phyloP scores from a whole-genome alignment of 2,329 filamentous ascomycete species.

The Pseudocercospora fijiensis region DNA sequence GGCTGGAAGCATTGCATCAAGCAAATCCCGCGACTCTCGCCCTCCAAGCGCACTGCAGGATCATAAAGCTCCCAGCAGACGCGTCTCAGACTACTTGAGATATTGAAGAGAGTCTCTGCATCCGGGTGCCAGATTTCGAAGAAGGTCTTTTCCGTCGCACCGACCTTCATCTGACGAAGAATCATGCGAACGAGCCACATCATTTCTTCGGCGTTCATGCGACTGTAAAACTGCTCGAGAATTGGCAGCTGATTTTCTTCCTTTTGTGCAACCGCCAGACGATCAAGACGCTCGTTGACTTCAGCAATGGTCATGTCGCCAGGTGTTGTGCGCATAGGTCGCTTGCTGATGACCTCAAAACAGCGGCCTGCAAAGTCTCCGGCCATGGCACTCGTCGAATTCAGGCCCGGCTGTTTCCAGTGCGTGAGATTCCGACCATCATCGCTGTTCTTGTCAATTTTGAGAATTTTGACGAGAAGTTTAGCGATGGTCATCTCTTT shows the following conservation, averaged over 20 bases:
- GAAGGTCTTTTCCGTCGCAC: constrained; percentile 83
- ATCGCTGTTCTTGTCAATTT: constrained; percentile 85
- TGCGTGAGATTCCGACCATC: constrained; percentile 82
- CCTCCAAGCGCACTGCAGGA: constrained; percentile 68
- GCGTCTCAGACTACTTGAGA: constrained; percentile 82
- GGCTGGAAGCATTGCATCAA: constrained; percentile 97
- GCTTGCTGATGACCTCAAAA: constrained; percentile 79
- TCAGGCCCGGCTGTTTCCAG: constrained; percentile 85
- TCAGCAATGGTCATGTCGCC: constrained; percentile 84
- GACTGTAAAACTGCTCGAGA: constrained; percentile 77
- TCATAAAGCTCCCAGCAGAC: constrained; percentile 94
- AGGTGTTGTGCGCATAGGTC: constrained; percentile 69
- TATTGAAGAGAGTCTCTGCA: constrained; percentile 66
- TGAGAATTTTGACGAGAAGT: constrained; percentile 85
- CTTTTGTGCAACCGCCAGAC: constrained; percentile 69
- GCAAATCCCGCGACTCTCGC: constrained; percentile 69
- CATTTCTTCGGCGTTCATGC: constrained; percentile 91
- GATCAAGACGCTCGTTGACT: constrained; percentile 82
- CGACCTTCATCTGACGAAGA: constrained; percentile 72
- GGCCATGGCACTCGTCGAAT: constrained; percentile 62
- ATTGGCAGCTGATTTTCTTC: constrained; percentile 84
- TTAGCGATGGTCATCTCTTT: constrained; percentile 92
- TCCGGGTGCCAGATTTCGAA: constrained; percentile 64
- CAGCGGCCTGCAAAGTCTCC: constrained; percentile 92
- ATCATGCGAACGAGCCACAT: constrained; percentile 95